Evolutionary conservation across 2,329 filamentous ascomycete genomes (phyloP), one percentile per base, ranked within the genome.

Genomic region (Scleromitrula shiraiana): DNA sequence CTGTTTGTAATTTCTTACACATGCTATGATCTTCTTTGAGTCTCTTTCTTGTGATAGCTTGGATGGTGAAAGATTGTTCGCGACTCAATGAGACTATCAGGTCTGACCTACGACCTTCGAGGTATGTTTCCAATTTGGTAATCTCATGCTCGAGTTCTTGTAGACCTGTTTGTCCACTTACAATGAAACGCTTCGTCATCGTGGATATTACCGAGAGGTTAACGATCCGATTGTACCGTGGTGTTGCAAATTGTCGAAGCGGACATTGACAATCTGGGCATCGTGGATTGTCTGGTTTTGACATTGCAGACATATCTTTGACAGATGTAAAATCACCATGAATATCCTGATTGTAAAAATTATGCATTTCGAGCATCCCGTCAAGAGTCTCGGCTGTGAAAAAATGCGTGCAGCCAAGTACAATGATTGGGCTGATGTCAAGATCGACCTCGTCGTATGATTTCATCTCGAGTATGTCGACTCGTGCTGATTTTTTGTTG

Each of bases 351-450:
- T 17, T 48, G 51, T 52, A 68, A 46, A 19, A 55, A 56, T 66
- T 62, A 2, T 55, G 50, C 65, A 87, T 71, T 0, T 68, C 68
- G 68, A 85, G 10, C 10, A 72, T 63, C 0, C 74, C 75, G 58
- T 87, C 83, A 64, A 87, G 72, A 2, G 68, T 78, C 24, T 71
- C 68, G 2, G 73, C 65, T 0, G 79, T 83, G 45, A 81, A 67
- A 53, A 84, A 72, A 57, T 88, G 83, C 0, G 78, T 78, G 50
- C 82, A 88, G 2, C 65, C 62, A 0, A 77, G 76, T 41, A 85
- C 74, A 17, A 87, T 71, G 52, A 77, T 77, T 0, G 83, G 83
- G 0, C 74, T 71, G 7, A 77, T 68, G 27, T 82, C 63, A 0
- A 84, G 58, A 51, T 84, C 65, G 20, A 80, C 67, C 0, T 85